phyloP scores from a whole-genome alignment of 345 rosid species.

The Xanthoceras sorbifolium region DNA sequence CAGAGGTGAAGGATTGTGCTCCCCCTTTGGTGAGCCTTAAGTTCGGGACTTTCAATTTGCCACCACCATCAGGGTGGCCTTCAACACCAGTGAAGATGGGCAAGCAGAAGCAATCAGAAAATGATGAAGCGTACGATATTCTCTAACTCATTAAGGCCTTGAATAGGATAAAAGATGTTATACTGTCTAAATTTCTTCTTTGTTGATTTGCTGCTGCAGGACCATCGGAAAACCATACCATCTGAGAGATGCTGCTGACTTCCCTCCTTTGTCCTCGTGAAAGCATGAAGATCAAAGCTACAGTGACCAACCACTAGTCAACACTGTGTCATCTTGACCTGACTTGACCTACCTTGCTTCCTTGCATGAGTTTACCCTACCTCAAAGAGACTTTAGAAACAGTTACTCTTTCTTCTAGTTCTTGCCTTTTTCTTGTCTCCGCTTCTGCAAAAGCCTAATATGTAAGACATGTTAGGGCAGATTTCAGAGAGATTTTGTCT shows the following conservation, averaged over 20 bases:
- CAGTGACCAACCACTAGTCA: neutral
- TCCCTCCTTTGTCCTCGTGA: conserved; percentile 36
- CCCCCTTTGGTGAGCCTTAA: neutral
- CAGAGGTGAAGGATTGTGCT: conserved; percentile 10
- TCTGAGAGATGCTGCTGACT: conserved; percentile 31
- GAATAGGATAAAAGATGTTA: neutral
- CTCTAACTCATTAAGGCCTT: neutral
- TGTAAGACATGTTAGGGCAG: neutral
- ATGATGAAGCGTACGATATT: conserved; percentile 27
- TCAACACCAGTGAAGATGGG: conserved; percentile 8
- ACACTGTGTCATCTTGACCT: neutral
- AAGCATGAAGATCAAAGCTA: neutral
- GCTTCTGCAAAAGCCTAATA: conserved; percentile 1
- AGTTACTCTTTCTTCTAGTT: conserved; percentile 15
- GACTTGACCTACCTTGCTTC: neutral
- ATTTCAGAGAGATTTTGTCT: neutral
- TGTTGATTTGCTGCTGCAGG: conserved; percentile 28
- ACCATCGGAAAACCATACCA: conserved; percentile 15
- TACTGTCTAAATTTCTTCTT: neutral
- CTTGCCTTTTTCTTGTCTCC: neutral
- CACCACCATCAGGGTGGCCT: conserved; percentile 16
- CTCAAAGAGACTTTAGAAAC: neutral
- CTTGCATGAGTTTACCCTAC: neutral
- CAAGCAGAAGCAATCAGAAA: conserved; percentile 23
- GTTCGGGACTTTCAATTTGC: conserved; percentile 31